Base-by-base conservation (phyloP, 495 filamentous ascomycete species). In the Viridothelium virens region DNA sequence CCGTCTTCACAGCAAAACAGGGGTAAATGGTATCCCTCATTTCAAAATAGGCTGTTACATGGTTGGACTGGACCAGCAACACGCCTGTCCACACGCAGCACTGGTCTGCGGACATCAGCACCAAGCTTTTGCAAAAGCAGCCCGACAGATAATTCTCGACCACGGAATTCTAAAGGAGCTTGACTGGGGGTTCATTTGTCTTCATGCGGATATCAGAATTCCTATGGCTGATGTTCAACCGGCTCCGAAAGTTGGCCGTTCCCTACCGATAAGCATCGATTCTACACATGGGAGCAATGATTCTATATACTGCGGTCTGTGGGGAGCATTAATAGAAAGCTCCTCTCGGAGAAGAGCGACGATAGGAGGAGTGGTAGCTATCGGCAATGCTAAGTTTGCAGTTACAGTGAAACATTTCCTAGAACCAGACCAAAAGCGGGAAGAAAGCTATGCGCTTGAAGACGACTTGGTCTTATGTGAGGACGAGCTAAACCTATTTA, bases 371-470 rank as follows among this genome's bases (percentile, higher is more conserved):
- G 48, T 53, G n/a, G 5, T 53, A 53, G 48, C 48, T 53, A n/a
- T 53, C 48, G 48, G 48, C 48, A 53, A 53, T 14, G 18, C n/a
- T 14, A 53, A 14, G 5, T 53, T 53, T 53, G 48, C 48, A 53
- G 48, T 53, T 53, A 53, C 48, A 53, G 48, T 53, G 18, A 18
- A 53, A 53, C 48, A 53, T 53, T 53, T 53, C n/a, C 48, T 53
- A n/a, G n/a, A 25, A 16, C 18, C n/a, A n/a, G 48, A 53, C 5
- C 12, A 53, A 53, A 18, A 53, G 48, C 48, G 18, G 48, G 48
- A 18, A 53, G 48, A 11, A 18, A 53, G 12, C 48, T n/a, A 14
- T 5, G 48, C 5, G 18, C 48, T 53, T 18, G 16, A 53, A n/a
- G 48, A 53, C 12, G 48, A 53, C 12, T 25, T 53, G n/a, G 48